Base-by-base conservation (phyloP, 805 yeast genomes). In the Candida sphagnicola region DNA sequence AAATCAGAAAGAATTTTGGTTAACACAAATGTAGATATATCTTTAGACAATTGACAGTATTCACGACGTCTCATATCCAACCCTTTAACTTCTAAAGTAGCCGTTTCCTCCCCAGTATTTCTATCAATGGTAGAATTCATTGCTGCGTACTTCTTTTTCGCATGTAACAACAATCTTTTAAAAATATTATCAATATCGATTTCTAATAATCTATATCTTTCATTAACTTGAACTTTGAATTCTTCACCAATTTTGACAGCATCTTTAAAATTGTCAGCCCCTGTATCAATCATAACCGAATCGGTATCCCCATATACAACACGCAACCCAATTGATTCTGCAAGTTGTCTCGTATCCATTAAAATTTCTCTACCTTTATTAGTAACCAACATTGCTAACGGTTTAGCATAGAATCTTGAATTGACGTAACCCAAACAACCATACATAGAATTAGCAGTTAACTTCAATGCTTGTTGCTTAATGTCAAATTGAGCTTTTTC, bases 381-480 rank as follows among this genome's bases (percentile, higher is more conserved):
- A 2, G 99, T 93, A 41, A 89, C 95, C 53, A 93, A 70, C 90
- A 87, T 87, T 4, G 99, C 99, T 50, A 93, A 70, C 0, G 98
- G 96, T 54, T 86, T 84, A 10, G 99, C 99, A 55, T 90, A 91
- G 61, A 93, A 93, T 53, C 99, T 76, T 16, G 97, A 88, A 51
- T 84, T 77, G 5, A 84, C 85, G 59, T 82, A 90, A 49, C 99
- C 99, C 51, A 93, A 74, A 75, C 98, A 93, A 56, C 99, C 99
- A 65, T 93, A 93, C 97, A 93, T 91, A n/a, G 99, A 93, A 63
- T 93, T 93, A 19, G 99, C 99, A 2, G 99, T 95, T 57, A 93
- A 72, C 59, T 93, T 93, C 57, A 93, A 75, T 0, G 99, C 98
- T 59, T 85, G 95, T 62, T 93, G 99, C 55, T 90, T 87, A 55